phyloP scores from a whole-genome alignment of 352 stramenopile genomes.

The Pelagophyceae sp. region DNA sequence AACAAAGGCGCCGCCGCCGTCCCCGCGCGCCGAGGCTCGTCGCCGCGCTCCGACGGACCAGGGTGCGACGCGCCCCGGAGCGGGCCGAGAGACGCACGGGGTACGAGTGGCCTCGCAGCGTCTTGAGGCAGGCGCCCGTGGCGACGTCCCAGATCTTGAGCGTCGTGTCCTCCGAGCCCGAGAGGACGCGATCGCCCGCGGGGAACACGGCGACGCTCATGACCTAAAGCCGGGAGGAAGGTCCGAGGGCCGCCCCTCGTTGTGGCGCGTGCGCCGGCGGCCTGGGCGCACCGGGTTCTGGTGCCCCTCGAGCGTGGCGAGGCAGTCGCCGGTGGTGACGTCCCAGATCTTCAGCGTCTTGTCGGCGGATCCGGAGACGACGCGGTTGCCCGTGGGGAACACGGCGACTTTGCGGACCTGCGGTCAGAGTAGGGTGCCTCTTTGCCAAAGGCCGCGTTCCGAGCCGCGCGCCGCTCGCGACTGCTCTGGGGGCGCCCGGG shows the following conservation, averaged over 20 bases:
- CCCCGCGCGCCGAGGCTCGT: too few relatives aligned
- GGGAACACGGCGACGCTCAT: constrained; percentile 16
- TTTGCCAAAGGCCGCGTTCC: too few relatives aligned
- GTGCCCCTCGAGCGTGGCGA: neutral
- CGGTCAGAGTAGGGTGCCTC: too few relatives aligned
- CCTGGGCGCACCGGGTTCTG: too few relatives aligned
- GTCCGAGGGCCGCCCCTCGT: neutral
- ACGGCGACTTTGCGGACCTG: constrained; percentile 15
- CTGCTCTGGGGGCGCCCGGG: too few relatives aligned
- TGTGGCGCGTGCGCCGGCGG: neutral
- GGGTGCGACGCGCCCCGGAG: too few relatives aligned
- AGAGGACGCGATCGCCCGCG: constrained; percentile 23
- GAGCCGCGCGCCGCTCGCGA: too few relatives aligned
- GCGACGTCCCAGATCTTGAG: constrained; percentile 11
- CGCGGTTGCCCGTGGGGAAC: constrained; percentile 21
- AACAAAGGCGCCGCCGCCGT: too few relatives aligned
- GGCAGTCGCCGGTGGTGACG: neutral
- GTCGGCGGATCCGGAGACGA: constrained; percentile 21
- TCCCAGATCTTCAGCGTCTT: constrained; percentile 17
- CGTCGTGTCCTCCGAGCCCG: constrained; percentile 18
- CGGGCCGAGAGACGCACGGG: neutral
- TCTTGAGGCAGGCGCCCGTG: neutral
- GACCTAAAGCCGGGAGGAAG: neutral
- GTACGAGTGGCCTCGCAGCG: neutral
- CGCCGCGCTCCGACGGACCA: too few relatives aligned